Evolutionary conservation across 208 protist species (phyloP), one percentile per base, ranked within the genome.

Genomic region (Trypanosoma avium): DNA sequence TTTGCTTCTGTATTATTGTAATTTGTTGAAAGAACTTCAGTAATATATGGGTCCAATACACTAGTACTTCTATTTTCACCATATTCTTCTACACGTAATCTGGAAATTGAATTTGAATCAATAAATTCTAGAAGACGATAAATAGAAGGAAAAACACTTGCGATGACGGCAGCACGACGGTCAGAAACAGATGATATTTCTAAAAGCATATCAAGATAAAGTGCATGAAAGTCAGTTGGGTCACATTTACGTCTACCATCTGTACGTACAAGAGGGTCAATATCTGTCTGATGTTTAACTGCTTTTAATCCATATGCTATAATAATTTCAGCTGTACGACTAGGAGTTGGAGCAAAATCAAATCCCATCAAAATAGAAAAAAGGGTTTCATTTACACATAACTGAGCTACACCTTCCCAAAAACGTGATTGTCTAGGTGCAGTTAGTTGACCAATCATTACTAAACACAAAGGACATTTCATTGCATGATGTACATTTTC

Each of bases 151-250:
- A 90, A 90, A 7, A 70, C 72, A 0, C 80, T 49, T 4, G 82
- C 63, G 4, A 80, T 70, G 4, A 81, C 79, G n/a, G 86, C 69
- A 2, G 79, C 76, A 46, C 80, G 75, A 7, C 73, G 75, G 21
- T 81, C 77, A 9, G 86, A 87, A 55, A 82, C 79, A 15, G 79
- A 77, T 43, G 68, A 72, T 30, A 93, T 70, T 53, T 93, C 86
- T 2, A 68, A 70, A 17, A 93, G 67, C 82, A 93, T 90, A 47
- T 67, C 70, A 32, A 73, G 68, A 64, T 90, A 93, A 40, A 93
- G 62, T 4, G 67, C 74, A 47, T 86, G 78, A 70, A 86, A 90
- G 49, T 93, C 83, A 3, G 64, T 83, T 1, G 86, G 81, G 26
- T 87, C 67, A 59, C 76, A 81, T 61, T 93, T 93, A 19, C 74